phyloP scores from a whole-genome alignment of 164 flowering plant genomes.

The Annona cherimola region DNA sequence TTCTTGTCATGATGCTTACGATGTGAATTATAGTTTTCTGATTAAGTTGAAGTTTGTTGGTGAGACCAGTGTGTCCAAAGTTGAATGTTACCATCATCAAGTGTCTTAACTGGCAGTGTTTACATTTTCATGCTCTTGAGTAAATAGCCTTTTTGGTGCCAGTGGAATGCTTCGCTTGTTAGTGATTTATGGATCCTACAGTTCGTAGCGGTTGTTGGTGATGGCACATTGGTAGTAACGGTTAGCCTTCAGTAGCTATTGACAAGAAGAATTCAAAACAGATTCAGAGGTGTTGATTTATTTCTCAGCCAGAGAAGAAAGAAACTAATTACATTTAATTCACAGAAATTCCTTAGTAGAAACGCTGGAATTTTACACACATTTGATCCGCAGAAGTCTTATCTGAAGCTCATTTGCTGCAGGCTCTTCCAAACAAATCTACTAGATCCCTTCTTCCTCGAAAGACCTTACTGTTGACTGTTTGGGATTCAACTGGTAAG shows the following conservation, averaged over 20 bases:
- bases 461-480: background rate
- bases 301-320: background rate
- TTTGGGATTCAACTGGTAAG: constrained; percentile 16
- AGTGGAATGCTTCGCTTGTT: too few species aligned
- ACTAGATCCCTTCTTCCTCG: background rate
- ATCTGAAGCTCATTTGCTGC: background rate
- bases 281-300: background rate
- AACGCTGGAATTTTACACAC: background rate
- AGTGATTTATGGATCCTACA: too few species aligned
- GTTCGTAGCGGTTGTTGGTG: too few species aligned
- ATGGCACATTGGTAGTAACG: too few species aligned
- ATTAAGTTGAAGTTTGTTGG: background rate
- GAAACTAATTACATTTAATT: background rate
- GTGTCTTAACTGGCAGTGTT: too few species aligned
- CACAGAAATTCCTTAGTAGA: background rate
- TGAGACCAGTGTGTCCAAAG: background rate
- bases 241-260: too few species aligned
- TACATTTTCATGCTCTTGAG: too few species aligned
- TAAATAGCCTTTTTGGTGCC: too few species aligned
- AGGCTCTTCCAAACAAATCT: constrained; percentile 4
- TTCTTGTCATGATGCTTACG: too few species aligned
- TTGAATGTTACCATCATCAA: too few species aligned
- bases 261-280: background rate
- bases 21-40: too few species aligned
- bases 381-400: background rate